Conservation (phyloP, 1,284 basidiomycete genomes). For the Cryptococcus neoformans region DNA sequence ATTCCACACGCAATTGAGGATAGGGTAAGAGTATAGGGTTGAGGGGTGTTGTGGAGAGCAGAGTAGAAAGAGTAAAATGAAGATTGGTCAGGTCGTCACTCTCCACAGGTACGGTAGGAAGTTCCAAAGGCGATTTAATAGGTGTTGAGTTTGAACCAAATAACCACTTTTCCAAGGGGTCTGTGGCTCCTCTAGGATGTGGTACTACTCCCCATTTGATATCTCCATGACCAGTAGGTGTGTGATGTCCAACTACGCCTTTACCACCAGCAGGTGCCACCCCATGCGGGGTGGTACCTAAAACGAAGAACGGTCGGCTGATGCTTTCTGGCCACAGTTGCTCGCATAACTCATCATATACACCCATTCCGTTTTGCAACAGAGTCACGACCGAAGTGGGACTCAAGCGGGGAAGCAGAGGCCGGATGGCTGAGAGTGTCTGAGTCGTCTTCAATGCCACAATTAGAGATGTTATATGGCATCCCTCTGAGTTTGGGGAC, state of each 20-base stretch:
- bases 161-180: not conserved
- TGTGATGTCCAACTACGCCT: slow-evolving; percentile 62
- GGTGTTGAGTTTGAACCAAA: not conserved
- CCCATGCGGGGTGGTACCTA: slow-evolving; percentile 81
- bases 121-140: not conserved
- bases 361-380: slow-evolving; percentile 85
- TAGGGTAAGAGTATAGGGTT: slow-evolving; percentile 67
- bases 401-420: slow-evolving; percentile 59
- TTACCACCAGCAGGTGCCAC: slow-evolving; percentile 31
- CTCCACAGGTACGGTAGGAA: not conserved
- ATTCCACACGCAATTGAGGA: slow-evolving; percentile 63
- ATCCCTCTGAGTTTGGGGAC: not conserved
- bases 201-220: slow-evolving; percentile 77
- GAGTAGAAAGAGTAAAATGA: slow-evolving; percentile 64
- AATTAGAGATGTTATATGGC: slow-evolving; percentile 66
- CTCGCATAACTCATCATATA: slow-evolving; percentile 73
- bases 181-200: slow-evolving; percentile 47
- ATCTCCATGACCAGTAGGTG: slow-evolving; percentile 55
- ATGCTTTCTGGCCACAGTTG: slow-evolving; percentile 69
- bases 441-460: slow-evolving; percentile 76
- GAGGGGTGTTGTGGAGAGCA: slow-evolving; percentile 61
- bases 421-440: slow-evolving; percentile 60
- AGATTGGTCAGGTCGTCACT: slow-evolving; percentile 50
- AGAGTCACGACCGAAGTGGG: slow-evolving; percentile 77
- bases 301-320: slow-evolving; percentile 77